A percentile compares a stretch with the other conserved stretches of the same genome.
phyloP scores from a whole-genome alignment of 192 early-diverging fungal species.

The Diversispora epigaea region DNA sequence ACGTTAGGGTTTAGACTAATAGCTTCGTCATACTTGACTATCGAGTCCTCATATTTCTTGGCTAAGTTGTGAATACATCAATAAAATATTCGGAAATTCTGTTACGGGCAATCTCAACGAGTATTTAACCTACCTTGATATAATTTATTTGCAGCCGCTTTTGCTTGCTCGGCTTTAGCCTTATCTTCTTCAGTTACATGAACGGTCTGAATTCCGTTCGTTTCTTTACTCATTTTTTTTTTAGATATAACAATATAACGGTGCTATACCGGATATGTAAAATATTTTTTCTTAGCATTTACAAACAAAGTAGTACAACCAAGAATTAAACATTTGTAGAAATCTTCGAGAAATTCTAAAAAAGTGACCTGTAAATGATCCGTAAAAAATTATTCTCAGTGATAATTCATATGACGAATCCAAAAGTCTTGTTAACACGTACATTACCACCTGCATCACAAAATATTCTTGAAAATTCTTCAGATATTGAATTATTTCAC shows the following conservation, averaged over 20 bases:
- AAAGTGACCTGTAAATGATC: no score
- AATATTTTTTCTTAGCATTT: no score
- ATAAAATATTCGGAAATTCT: neutral
- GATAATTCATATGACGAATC: neutral
- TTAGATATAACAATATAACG: neutral
- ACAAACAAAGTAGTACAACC: no score
- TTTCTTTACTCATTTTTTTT: constrained; percentile 3
- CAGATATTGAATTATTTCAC: constrained; percentile 53
- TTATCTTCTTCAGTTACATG: constrained; percentile 33
- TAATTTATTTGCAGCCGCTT: constrained; percentile 62
- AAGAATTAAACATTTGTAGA: no score
- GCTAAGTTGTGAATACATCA: constrained; percentile 30
- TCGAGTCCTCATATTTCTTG: constrained; percentile 80
- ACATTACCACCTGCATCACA: constrained; percentile 52
- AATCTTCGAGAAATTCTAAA: no score
- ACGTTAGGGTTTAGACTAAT: constrained; percentile 82
- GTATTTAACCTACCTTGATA: constrained; percentile 47
- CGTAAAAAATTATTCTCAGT: no score
- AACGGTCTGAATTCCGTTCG: neutral
- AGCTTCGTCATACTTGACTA: constrained; percentile 87
- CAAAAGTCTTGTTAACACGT: constrained; percentile 49
- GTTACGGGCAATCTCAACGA: neutral
- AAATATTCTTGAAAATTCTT: constrained; percentile 44
- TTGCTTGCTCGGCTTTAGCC: constrained; percentile 49
- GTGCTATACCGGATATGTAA: no score